phyloP scores from a whole-genome alignment of 179 eudicot species.

The Sideroxylon spinosum region DNA sequence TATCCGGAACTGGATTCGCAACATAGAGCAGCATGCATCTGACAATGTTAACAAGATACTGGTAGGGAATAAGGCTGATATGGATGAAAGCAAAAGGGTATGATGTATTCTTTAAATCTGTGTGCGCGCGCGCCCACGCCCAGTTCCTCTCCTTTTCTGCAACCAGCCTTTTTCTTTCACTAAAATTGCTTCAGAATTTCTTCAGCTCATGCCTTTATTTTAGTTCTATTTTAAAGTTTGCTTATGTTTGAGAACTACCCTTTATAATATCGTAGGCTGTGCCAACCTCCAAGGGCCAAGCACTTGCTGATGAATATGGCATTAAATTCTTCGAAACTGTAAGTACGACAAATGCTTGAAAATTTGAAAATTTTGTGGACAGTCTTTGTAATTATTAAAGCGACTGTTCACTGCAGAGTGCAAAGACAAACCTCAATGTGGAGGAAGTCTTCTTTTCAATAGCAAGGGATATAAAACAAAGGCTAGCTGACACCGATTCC shows the following conservation, averaged over 20 bases:
- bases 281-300: slow-evolving; percentile 3
- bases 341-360: background rate
- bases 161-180: background rate
- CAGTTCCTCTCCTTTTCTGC: background rate
- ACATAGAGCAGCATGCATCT: slow-evolving; percentile 62
- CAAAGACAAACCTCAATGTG: background rate
- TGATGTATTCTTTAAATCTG: background rate
- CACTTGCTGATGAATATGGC: background rate
- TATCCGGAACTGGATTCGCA: slow-evolving; percentile 62
- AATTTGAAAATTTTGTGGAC: background rate
- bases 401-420: background rate
- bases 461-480: slow-evolving; percentile 4
- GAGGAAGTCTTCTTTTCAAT: slow-evolving; percentile 3
- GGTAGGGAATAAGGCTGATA: slow-evolving; percentile 43
- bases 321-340: slow-evolving; percentile 3
- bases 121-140: background rate
- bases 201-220: background rate
- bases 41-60: slow-evolving; percentile 63
- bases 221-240: background rate
- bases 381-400: background rate
- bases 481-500: slow-evolving; percentile 3
- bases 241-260: background rate
- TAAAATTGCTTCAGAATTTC: background rate
- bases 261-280: background rate
- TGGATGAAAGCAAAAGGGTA: slow-evolving; percentile 11